Evolutionary conservation across 495 filamentous ascomycete genomes (phyloP).

Genomic region (Neurospora tetrasperma): DNA sequence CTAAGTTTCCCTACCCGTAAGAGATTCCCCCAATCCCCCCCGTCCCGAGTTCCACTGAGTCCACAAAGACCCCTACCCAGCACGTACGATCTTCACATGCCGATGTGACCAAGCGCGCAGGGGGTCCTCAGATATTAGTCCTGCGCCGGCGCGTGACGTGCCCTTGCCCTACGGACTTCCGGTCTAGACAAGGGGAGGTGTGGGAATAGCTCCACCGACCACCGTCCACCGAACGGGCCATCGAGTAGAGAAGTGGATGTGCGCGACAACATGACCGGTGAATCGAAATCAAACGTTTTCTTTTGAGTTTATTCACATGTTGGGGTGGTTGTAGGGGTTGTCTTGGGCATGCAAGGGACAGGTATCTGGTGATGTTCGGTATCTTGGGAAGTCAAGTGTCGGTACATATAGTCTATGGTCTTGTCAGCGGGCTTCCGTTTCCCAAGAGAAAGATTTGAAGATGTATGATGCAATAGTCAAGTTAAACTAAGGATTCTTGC

Average conservation of each 20-base stretch:
- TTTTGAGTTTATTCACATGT: neutral
- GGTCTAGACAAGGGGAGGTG: neutral
- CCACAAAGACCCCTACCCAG: neutral
- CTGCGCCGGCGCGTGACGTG: neutral
- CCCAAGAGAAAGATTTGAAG: neutral
- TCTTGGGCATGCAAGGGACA: neutral
- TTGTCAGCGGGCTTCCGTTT: neutral
- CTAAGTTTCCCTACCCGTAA: neutral
- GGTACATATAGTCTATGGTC: no score
- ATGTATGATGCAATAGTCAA: neutral
- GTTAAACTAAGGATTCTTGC: neutral
- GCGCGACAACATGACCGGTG: neutral
- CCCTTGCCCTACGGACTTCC: neutral
- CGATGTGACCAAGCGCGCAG: neutral
- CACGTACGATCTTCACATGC: neutral
- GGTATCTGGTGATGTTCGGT: neutral
- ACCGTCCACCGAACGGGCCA: neutral
- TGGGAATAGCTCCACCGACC: neutral
- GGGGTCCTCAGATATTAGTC: neutral
- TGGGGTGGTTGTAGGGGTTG: neutral
- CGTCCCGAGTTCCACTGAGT: neutral
- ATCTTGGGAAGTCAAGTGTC: neutral
- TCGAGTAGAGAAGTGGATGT: neutral
- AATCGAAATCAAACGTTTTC: neutral
- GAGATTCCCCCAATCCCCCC: neutral